Evolutionary conservation across 805 yeast genomes (phyloP), one percentile per base, ranked within the genome.

Genomic region (Metschnikowia drakensbergensis): DNA sequence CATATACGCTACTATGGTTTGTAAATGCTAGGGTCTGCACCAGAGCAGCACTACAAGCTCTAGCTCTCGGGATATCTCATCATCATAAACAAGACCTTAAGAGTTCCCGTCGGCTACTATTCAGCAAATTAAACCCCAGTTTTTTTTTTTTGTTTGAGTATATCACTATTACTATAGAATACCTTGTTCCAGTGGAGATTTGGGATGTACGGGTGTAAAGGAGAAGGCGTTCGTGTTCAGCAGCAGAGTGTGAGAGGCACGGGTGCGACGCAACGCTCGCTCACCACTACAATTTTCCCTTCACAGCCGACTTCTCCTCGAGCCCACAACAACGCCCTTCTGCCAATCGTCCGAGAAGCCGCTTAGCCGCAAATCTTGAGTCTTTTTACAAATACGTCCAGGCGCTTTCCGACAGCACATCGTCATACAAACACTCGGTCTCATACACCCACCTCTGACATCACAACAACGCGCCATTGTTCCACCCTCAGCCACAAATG

Each of bases 401-500:
- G 17, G 17, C 17, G 17, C 17, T 17, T 17, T 17, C 17, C 17
- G 17, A 17, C 17, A 17, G 17, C 17, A 17, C 31, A 13, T n/a
- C 23, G 13, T 23, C 41, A 37, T 13, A 9, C 25, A 27, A 27
- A 17, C n/a, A 37, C 31, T 11, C 29, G 41, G 41, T 28, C 32
- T 17, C 39, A 37, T 22, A 40, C 22, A 4, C 22, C 23, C 6
- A 23, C 36, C 36, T 5, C 10, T 27, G 23, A 13, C 32, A 13
- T 9, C 31, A 39, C 39, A 36, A n/a, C 29, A 37, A 27, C 29
- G 13, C 38, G 27, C 13, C 22, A 13, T 36, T 36, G 29, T 37
- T 26, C 39, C 37, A 8, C 6, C 10, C 39, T 22, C 35, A 30
- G 8, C 11, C 25, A 13, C 28, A 40, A 30, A 55, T 55, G 59